A percentile compares a stretch with the other conserved stretches of the same genome.
Evolutionary conservation across 192 early-diverging fungal genomes (phyloP).

Genomic region (Allomyces javanicus): DNA sequence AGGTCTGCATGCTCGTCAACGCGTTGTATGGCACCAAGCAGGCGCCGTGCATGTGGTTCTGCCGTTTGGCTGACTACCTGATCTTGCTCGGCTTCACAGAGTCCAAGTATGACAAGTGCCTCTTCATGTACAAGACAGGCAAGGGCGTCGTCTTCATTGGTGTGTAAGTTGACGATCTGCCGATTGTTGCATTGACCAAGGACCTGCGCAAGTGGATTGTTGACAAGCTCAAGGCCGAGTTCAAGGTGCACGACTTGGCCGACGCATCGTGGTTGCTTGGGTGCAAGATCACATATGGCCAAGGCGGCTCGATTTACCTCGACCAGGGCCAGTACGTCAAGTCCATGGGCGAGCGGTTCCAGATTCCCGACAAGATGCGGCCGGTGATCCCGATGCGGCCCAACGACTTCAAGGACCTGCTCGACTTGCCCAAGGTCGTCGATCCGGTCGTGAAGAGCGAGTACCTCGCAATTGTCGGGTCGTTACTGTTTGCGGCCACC

Average conservation of each 20-base stretch:
- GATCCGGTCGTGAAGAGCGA: constrained; percentile 99
- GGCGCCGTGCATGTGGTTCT: constrained; percentile 34
- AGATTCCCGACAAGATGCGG: constrained; percentile 63
- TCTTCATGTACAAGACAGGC: constrained; percentile 32
- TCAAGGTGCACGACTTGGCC: constrained; percentile 83
- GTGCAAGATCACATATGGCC: constrained; percentile 94
- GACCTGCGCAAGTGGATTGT: constrained; percentile 75
- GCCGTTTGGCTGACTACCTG: constrained; percentile 36
- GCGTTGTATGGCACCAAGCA: constrained; percentile 36
- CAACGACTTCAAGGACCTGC: constrained; percentile 97
- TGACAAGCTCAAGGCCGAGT: constrained; percentile 90
- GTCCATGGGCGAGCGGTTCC: constrained; percentile 51
- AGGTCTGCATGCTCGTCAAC: constrained; percentile 40
- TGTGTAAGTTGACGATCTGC: constrained; percentile 37
- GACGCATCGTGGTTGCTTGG: constrained; percentile 99
- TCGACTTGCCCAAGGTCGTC: constrained; percentile 81
- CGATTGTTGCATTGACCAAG: constrained; percentile 28
- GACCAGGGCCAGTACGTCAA: constrained; percentile 71
- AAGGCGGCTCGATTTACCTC: constrained; percentile 99
- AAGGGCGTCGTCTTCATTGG: constrained; percentile 35
- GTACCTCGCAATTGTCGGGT: constrained; percentile 93
- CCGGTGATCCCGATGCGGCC: constrained; percentile 98
- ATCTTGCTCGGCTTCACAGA: constrained; percentile 34
- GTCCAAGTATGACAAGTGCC: constrained; percentile 34
- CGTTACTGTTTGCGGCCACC: constrained; percentile 79